A percentile compares a stretch with the other conserved stretches of the same genome.
These are phyloP conservation scores for Citrus trifoliata DNA, from an alignment of 345 rosid genomes.

Conservation along the genomic window DNA sequence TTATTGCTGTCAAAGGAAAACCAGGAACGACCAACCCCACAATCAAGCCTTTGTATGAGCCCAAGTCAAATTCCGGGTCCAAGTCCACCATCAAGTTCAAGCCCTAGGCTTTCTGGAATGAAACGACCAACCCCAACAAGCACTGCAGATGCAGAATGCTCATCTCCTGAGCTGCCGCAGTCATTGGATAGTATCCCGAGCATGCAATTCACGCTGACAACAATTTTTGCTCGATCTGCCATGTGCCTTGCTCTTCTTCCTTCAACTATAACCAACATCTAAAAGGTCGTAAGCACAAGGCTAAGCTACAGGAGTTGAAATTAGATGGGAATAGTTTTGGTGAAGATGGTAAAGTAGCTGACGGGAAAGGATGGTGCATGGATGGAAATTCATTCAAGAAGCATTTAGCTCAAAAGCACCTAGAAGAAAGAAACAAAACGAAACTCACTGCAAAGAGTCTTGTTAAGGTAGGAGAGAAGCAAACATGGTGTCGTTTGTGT, in stretches of 20 bases:
- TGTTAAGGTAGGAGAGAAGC: too few species aligned
- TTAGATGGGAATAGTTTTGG: background rate
- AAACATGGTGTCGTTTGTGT: too few species aligned
- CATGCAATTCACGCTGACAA: background rate
- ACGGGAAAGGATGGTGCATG: constrained; percentile 14
- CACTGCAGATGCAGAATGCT: constrained; percentile 7
- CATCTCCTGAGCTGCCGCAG: background rate
- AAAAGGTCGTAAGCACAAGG: constrained; percentile 23
- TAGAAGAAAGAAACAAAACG: too few species aligned
- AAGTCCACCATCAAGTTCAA: background rate
- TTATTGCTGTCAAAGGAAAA: background rate
- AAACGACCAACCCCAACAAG: constrained; percentile 3
- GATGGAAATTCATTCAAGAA: constrained; percentile 7
- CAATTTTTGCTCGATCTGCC: constrained; percentile 20
- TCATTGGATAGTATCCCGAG: background rate
- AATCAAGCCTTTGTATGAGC: background rate
- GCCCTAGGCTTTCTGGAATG: background rate
- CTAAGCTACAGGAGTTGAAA: constrained; percentile 8
- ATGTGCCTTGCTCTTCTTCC: constrained; percentile 14
- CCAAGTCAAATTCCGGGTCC: background rate
- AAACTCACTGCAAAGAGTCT: too few species aligned
- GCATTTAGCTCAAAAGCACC: background rate
- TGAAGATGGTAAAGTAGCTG: background rate
- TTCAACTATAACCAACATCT: constrained; percentile 19
- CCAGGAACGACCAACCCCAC: background rate